Evolutionary conservation across 257 asterid genomes (phyloP).

Genomic region (Craterostigma plantagineum): DNA sequence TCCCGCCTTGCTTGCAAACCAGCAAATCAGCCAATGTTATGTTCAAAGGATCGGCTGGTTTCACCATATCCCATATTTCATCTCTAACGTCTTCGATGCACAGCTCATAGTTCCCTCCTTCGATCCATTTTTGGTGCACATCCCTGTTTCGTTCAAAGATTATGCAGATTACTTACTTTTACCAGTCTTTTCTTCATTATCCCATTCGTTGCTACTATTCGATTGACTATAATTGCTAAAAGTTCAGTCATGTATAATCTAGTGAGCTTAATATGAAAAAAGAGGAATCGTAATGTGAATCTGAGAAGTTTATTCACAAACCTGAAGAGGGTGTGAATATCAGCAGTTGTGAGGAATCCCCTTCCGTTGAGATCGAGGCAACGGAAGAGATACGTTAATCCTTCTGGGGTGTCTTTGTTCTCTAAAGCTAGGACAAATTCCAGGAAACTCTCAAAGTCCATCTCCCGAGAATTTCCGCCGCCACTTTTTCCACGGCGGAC

Average conservation of each 20-base stretch:
- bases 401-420: conserved; percentile 94
- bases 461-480: conserved; percentile 79
- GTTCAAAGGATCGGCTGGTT: conserved; percentile 62
- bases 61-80: conserved; percentile 99
- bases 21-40: conserved; percentile 68
- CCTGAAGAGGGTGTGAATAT: conserved; percentile 91
- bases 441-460: conserved; percentile 92
- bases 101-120: conserved; percentile 93
- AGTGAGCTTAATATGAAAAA: too few species aligned
- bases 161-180: not conserved
- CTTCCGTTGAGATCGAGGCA: conserved; percentile 91
- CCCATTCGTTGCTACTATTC: too few species aligned
- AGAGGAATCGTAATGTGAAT: too few species aligned
- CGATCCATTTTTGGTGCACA: conserved; percentile 97
- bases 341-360: conserved; percentile 90
- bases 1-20: conserved; percentile 87
- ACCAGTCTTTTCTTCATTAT: too few species aligned
- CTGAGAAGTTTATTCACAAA: conserved; percentile 8
- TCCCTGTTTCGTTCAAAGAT: conserved; percentile 48
- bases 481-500: conserved; percentile 87
- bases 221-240: too few species aligned
- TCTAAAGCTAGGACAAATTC: conserved; percentile 91
- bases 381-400: conserved; percentile 73
- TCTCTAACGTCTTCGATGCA: conserved; percentile 97
- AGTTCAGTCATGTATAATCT: too few species aligned